These are phyloP conservation scores for Bassia scoparia DNA, from an alignment of 148 eudicot species.

Conservation along the genomic window DNA sequence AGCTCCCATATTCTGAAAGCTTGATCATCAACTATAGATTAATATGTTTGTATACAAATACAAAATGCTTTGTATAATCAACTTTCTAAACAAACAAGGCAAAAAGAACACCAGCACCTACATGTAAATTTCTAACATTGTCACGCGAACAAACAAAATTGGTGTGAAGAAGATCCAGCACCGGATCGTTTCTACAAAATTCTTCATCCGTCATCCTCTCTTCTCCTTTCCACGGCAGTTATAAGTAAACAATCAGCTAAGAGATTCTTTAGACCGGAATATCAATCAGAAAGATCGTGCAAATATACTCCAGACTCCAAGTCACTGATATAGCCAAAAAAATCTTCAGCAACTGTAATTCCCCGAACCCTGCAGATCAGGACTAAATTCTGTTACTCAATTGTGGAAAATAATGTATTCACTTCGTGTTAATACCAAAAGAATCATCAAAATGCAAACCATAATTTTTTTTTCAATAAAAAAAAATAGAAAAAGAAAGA, in stretches of 20 bases:
- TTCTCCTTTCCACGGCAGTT: neutral
- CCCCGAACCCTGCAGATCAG: conserved; percentile 18
- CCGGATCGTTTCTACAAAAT: neutral
- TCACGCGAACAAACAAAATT: too few species aligned
- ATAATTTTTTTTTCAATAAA: too few species aligned
- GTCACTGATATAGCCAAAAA: too few species aligned
- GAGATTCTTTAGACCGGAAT: neutral
- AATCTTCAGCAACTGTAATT: neutral
- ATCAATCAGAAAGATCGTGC: neutral
- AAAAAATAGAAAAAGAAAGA: too few species aligned
- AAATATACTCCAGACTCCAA: too few species aligned
- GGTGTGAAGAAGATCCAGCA: too few species aligned
- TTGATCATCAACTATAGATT: neutral
- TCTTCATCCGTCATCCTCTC: neutral
- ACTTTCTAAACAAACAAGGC: neutral
- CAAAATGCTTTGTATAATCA: neutral
- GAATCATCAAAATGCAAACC: too few species aligned
- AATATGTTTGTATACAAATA: neutral
- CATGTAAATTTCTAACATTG: too few species aligned
- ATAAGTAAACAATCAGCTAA: neutral
- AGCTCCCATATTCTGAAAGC: too few species aligned
- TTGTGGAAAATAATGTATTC: neutral
- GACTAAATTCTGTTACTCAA: neutral
- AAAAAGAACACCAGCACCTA: too few species aligned
- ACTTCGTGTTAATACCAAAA: neutral